Conservation (phyloP, 2,329 filamentous ascomycete species). For the Ceratocystis cacaofunesta region DNA sequence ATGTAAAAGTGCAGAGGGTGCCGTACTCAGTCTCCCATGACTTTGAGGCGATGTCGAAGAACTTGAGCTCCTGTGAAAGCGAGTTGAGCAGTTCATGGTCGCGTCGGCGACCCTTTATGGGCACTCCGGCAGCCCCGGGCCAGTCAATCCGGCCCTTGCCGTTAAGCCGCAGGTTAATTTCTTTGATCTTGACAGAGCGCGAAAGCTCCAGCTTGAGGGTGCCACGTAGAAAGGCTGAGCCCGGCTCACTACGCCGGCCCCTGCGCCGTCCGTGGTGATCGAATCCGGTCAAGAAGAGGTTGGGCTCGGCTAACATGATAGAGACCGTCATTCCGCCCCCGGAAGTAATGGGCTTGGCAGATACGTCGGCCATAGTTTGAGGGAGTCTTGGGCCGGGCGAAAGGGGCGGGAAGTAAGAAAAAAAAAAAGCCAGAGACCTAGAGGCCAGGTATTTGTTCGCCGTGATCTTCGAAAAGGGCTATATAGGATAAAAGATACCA, state of each 20-base stretch:
- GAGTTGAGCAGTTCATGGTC: slow-evolving; percentile 59
- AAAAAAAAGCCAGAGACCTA: not conserved
- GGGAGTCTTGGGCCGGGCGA: not conserved
- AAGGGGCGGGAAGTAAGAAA: not conserved
- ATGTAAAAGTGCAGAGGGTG: slow-evolving; percentile 43
- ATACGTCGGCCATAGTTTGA: slow-evolving; percentile 24
- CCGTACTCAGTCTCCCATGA: slow-evolving; percentile 47
- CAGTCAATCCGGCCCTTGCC: slow-evolving; percentile 83
- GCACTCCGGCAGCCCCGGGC: slow-evolving; percentile 80
- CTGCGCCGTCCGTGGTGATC: slow-evolving; percentile 49
- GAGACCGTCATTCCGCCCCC: slow-evolving; percentile 62
- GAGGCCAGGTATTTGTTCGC: not conserved
- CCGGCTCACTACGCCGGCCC: slow-evolving; percentile 34
- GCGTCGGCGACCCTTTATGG: slow-evolving; percentile 65
- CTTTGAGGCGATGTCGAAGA: slow-evolving; percentile 67
- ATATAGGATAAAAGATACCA: not conserved
- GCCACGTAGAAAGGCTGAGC: slow-evolving; percentile 77
- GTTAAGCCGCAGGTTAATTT: slow-evolving; percentile 70
- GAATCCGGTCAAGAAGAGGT: slow-evolving; percentile 64
- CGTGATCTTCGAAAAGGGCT: not conserved
- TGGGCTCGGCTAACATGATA: slow-evolving; percentile 64
- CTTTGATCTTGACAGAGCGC: slow-evolving; percentile 87
- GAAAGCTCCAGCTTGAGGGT: slow-evolving; percentile 67
- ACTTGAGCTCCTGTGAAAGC: slow-evolving; percentile 76
- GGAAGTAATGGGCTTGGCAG: slow-evolving; percentile 56